phyloP scores from a whole-genome alignment of 768 basidiomycete species.

The Strobilomyces echinocephalus region DNA sequence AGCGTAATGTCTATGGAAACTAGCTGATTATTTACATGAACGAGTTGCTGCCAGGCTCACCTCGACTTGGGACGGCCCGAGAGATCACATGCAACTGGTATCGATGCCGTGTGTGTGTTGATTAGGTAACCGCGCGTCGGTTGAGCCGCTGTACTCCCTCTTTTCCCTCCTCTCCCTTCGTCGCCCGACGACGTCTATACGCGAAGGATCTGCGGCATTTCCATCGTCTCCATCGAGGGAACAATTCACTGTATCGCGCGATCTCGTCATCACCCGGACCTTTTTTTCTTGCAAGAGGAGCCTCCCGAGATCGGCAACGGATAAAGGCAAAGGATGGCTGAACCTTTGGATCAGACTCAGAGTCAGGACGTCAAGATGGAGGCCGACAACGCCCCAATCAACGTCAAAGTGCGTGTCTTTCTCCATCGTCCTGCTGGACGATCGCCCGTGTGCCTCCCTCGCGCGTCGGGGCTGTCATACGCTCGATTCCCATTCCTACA shows the following conservation, averaged over 20 bases:
- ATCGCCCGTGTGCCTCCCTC: background rate
- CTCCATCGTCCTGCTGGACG: background rate
- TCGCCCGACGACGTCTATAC: background rate
- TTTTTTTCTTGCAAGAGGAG: background rate
- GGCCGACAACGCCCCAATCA: conserved; percentile 56
- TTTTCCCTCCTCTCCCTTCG: background rate
- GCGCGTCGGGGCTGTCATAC: background rate
- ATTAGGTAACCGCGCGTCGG: conserved; percentile 12
- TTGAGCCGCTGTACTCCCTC: background rate
- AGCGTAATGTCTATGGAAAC: too few relatives aligned
- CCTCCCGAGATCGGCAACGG: background rate
- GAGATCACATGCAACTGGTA: too few relatives aligned
- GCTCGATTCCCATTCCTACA: background rate
- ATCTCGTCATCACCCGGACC: background rate
- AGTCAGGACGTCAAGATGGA: conserved; percentile 44
- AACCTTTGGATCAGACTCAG: conserved; percentile 24
- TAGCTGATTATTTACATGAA: too few relatives aligned
- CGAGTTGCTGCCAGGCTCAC: too few relatives aligned
- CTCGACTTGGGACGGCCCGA: too few relatives aligned
- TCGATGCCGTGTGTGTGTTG: background rate
- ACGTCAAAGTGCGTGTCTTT: conserved; percentile 59
- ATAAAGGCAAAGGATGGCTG: conserved; percentile 8
- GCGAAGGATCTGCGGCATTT: background rate
- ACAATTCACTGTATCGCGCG: background rate
- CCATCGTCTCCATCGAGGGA: background rate